phyloP scores from a whole-genome alignment of 306 rosid species.

The Styphnolobium japonicum region DNA sequence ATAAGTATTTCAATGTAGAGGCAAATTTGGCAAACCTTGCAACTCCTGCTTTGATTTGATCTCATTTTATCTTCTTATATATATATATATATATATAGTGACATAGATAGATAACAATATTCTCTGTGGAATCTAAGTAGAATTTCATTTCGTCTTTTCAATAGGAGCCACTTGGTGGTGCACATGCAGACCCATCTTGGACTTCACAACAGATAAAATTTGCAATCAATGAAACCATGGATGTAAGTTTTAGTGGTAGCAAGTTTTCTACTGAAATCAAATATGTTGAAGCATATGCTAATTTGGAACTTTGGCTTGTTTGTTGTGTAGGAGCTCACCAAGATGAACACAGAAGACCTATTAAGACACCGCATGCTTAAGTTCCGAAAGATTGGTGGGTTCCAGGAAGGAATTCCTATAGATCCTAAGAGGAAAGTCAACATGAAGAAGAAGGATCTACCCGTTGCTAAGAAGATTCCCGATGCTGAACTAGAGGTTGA shows the following conservation, averaged over 20 bases:
- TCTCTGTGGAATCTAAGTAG: constrained; percentile 5
- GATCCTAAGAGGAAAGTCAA: constrained; percentile 59
- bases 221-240: constrained; percentile 76
- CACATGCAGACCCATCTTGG: constrained; percentile 85
- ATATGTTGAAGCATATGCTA: constrained; percentile 2
- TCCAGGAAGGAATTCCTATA: constrained; percentile 70
- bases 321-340: constrained; percentile 61
- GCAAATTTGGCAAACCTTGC: not conserved
- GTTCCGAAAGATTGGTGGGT: constrained; percentile 80
- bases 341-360: constrained; percentile 60
- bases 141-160: constrained; percentile 18
- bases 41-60: constrained; percentile 14
- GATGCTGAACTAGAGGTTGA: constrained; percentile 50
- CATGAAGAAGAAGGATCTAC: constrained; percentile 73
- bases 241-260: constrained; percentile 51
- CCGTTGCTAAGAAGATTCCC: constrained; percentile 31
- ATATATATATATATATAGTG: not conserved
- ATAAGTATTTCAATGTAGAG: not conserved
- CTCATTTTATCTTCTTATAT: not conserved
- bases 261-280: constrained; percentile 22
- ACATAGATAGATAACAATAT: not conserved
- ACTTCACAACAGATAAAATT: constrained; percentile 78
- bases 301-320: constrained; percentile 25
- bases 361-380: constrained; percentile 70
- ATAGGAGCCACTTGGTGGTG: constrained; percentile 97